Percentiles rank a stretch among this genome's conserved stretches.
Evolutionary conservation across 768 basidiomycete species (phyloP).

Genomic region (Kwoniella newhampshirensis): DNA sequence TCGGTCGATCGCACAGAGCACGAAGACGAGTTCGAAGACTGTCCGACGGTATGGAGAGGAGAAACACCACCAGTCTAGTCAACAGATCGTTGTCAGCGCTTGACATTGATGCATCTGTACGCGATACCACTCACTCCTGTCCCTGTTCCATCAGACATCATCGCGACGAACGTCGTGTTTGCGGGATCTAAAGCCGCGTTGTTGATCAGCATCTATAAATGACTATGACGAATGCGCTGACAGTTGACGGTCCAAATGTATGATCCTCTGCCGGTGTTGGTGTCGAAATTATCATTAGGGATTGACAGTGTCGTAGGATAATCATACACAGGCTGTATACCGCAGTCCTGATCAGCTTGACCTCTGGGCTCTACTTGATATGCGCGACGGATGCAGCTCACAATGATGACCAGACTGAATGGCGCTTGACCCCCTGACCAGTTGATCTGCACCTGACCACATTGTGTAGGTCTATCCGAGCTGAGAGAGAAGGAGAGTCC

Average conservation of each 20-base stretch:
- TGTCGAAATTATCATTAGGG: slow-evolving; percentile 29
- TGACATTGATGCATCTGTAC: background rate
- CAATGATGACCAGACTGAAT: slow-evolving; percentile 36
- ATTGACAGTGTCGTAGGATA: slow-evolving; percentile 39
- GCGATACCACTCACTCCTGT: slow-evolving; percentile 28
- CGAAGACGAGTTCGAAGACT: slow-evolving; percentile 5
- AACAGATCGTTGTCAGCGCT: background rate
- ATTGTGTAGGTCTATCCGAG: slow-evolving; percentile 15
- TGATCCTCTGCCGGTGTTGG: slow-evolving; percentile 16
- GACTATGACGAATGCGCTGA: too few species aligned
- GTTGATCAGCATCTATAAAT: background rate
- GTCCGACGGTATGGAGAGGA: slow-evolving; percentile 29
- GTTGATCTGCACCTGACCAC: slow-evolving; percentile 23
- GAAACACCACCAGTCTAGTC: slow-evolving; percentile 41
- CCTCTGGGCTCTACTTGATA: background rate
- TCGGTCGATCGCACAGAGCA: slow-evolving; percentile 25
- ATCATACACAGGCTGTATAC: slow-evolving; percentile 38
- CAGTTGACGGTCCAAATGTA: slow-evolving; percentile 44
- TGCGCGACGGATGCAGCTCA: slow-evolving; percentile 18
- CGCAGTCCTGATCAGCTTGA: background rate
- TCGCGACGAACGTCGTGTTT: slow-evolving; percentile 29
- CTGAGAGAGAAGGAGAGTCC: slow-evolving; percentile 25
- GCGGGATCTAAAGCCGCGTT: slow-evolving; percentile 29
- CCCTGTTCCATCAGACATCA: slow-evolving; percentile 46
- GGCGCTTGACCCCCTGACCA: slow-evolving; percentile 41